phyloP scores from a whole-genome alignment of 2,329 filamentous ascomycete genomes.

The Talaromyces atroroseus region DNA sequence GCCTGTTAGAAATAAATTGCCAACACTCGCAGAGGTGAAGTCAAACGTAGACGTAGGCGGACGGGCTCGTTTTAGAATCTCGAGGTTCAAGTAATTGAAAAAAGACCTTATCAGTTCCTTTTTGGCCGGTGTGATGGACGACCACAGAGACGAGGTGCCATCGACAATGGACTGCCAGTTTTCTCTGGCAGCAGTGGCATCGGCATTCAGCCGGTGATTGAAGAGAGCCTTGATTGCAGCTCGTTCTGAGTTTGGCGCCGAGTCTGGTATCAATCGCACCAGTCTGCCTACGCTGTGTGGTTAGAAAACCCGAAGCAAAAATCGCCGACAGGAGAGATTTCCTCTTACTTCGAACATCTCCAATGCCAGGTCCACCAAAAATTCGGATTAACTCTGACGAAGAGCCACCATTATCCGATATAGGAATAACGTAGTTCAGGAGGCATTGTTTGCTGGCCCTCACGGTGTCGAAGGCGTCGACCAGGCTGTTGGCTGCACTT shows the following conservation, averaged over 20 bases:
- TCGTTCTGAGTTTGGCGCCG: conserved; percentile 55
- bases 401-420: conserved; percentile 92
- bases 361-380: conserved; percentile 84
- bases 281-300: conserved; percentile 59
- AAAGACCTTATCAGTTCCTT: conserved; percentile 72
- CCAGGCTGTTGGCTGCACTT: conserved; percentile 88
- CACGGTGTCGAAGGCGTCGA: conserved; percentile 75
- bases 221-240: conserved; percentile 75
- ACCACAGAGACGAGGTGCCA: conserved; percentile 72
- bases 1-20: conserved; percentile 76
- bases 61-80: conserved; percentile 70
- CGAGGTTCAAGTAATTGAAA: conserved; percentile 69
- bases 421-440: conserved; percentile 84
- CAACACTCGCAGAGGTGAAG: conserved; percentile 69
- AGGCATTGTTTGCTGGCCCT: conserved; percentile 60
- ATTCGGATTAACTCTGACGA: conserved; percentile 91
- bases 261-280: conserved; percentile 78
- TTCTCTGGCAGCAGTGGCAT: conserved; percentile 55
- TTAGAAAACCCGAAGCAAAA: background rate
- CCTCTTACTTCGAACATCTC: conserved; percentile 68
- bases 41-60: conserved; percentile 67
- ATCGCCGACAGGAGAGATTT: background rate
- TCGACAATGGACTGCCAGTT: conserved; percentile 92
- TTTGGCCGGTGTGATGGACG: conserved; percentile 62
- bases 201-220: conserved; percentile 72